These are phyloP conservation scores for Ceratobasidium sp. DNA, from an alignment of 1,284 basidiomycete genomes.

Conservation along the genomic window DNA sequence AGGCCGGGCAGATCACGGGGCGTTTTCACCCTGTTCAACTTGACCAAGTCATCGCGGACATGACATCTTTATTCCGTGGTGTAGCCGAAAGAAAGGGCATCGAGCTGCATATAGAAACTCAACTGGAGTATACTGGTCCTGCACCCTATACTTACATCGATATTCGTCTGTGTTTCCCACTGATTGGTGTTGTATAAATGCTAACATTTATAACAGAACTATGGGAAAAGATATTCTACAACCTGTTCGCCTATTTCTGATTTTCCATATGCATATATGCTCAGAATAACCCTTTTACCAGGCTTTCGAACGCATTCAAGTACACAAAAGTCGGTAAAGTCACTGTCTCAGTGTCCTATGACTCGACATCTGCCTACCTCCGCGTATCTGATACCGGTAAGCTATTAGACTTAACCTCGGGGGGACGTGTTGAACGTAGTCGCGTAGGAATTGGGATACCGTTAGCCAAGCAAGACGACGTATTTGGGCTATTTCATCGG, in stretches of 20 bases:
- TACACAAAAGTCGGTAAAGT: constrained; percentile 53
- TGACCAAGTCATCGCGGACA: constrained; percentile 52
- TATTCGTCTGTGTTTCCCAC: background rate
- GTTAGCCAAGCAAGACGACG: constrained; percentile 47
- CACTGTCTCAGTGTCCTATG: constrained; percentile 49
- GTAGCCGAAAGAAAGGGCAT: constrained; percentile 54
- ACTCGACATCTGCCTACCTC: constrained; percentile 47
- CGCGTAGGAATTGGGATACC: constrained; percentile 53
- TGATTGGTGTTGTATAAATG: background rate
- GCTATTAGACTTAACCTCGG: background rate
- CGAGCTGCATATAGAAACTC: constrained; percentile 21
- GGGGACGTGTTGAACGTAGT: background rate
- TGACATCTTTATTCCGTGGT: constrained; percentile 55
- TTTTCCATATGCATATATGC: background rate
- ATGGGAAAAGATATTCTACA: constrained; percentile 56
- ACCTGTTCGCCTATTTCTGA: constrained; percentile 8
- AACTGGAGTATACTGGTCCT: constrained; percentile 46
- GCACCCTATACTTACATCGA: constrained; percentile 52
- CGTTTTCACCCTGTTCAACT: constrained; percentile 54
- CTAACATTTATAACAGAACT: constrained; percentile 54
- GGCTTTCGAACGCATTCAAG: constrained; percentile 56
- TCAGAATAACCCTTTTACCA: background rate
- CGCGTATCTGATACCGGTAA: constrained; percentile 53
- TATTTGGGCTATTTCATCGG: constrained; percentile 55
- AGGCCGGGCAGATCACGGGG: constrained; percentile 46